Conservation (phyloP, 2,329 filamentous ascomycete species). For the Diaporthe ilicicola region DNA sequence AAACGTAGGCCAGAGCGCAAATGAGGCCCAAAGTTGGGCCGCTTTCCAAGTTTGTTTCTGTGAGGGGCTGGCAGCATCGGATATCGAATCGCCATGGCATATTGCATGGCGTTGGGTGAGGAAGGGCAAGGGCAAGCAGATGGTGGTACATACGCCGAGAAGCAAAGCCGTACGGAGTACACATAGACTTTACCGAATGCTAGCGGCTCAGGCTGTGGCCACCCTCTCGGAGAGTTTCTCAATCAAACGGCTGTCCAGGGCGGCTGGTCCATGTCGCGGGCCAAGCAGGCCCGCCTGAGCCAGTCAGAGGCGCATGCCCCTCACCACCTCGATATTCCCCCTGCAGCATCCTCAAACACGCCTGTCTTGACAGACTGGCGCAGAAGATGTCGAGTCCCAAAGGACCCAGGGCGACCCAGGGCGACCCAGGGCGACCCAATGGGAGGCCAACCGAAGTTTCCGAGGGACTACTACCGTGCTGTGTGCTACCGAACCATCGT, state of each 20-base stretch:
- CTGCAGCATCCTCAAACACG: constrained; percentile 39
- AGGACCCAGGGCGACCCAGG: not conserved
- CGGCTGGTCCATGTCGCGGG: constrained; percentile 17
- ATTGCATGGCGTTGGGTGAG: too few species aligned
- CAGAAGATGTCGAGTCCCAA: constrained; percentile 3
- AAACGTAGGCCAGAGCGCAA: not conserved
- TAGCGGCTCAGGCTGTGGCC: not conserved
- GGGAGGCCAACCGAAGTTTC: constrained; percentile 1
- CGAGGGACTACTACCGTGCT: not conserved
- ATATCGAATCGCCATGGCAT: too few species aligned
- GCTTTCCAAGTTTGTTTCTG: not conserved
- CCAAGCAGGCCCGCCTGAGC: constrained; percentile 2
- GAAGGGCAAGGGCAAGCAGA: too few species aligned
- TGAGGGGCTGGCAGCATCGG: not conserved
- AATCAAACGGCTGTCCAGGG: constrained; percentile 1
- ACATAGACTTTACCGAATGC: constrained; percentile 6
- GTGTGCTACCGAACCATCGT: too few species aligned
- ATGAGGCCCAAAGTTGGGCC: not conserved
- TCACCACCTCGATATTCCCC: constrained; percentile 34
- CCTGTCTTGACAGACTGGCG: not conserved
- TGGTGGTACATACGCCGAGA: not conserved
- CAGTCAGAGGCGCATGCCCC: constrained; percentile 25
- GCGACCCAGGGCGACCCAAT: not conserved
- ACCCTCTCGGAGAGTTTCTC: constrained; percentile 9
- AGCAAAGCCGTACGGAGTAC: not conserved